Base-by-base conservation (phyloP, 1,139 yeast genomes). In the Hyphopichia khmerensis region DNA sequence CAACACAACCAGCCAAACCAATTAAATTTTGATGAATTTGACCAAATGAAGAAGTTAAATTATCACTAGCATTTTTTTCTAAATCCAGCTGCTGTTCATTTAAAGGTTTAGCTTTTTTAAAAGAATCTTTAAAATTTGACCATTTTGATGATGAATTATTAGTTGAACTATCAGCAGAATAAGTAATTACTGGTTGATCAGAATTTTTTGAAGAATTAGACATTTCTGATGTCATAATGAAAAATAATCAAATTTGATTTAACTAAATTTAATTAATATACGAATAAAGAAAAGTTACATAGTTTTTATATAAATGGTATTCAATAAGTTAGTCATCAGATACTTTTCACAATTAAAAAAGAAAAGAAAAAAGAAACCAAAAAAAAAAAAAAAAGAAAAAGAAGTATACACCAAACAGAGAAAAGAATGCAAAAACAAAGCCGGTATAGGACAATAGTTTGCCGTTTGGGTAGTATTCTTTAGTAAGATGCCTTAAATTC, bases 1-100 rank as follows among this genome's bases (percentile, higher is more conserved):
- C 73, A 14, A 67, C 68, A 51, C 72, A 67, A 2, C 72, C 71
- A n/a, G 70, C 65, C 17, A 67, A 57, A 33, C 71, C 67, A 35
- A 67, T 68, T 69, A 39, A 30, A 27, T 23, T 21, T 34, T 39
- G 41, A 27, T 39, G 41, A 18, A 39, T 8, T 34, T 39, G 41
- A 27, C 34, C n/a, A 27, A 39, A 19, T 3, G 36, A 17, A 9
- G 37, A 66, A 64, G 50, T 62, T 67, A 15, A 66, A 47, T 46
- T 67, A 72, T 42, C 46, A 24, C 48, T 42, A 27, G 51, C 52
- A 24, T 55, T 55, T 21, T 48, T 51, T 17, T 32, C 45, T 48
- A 35, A 38, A 21, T 36, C 42, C 24, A 21, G 24, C 24, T 6
- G 24, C 8, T 40, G 31, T 30, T 23, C 8, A 10, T 42, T 32